A percentile compares a stretch with the other conserved stretches of the same genome.
Evolutionary conservation across 352 stramenopile genomes (phyloP).

Genomic region (Thalassiosira exigua): DNA sequence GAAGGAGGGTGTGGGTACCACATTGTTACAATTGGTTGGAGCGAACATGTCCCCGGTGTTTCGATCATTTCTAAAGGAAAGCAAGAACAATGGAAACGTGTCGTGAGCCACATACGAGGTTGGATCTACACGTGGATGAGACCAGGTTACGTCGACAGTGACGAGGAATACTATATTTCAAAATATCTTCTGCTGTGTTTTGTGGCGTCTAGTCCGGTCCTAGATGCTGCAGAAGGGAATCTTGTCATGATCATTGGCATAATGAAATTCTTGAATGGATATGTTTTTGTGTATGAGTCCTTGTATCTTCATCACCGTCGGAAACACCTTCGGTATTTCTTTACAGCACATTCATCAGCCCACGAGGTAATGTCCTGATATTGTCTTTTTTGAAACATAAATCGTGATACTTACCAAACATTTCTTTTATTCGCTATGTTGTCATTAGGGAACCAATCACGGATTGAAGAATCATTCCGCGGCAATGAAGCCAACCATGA

Average conservation of each 20-base stretch:
- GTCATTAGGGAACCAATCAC: conserved; percentile 13
- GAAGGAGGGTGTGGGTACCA: conserved; percentile 41
- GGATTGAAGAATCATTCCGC: conserved; percentile 8
- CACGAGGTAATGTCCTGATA: no score
- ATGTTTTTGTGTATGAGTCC: conserved; percentile 29
- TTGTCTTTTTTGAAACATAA: no score
- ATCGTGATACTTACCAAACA: no score
- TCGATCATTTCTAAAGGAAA: background rate
- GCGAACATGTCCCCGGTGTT: conserved; percentile 3
- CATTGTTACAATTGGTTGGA: conserved; percentile 31
- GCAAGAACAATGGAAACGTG: background rate
- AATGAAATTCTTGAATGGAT: conserved; percentile 13
- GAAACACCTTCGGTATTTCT: conserved; percentile 11
- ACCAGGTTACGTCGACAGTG: conserved; percentile 7
- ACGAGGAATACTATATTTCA: conserved; percentile 12
- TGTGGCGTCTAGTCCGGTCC: background rate
- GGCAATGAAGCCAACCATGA: conserved; percentile 3
- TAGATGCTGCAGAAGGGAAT: background rate
- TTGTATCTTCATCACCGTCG: conserved; percentile 24
- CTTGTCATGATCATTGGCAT: conserved; percentile 13
- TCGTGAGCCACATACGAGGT: conserved; percentile 27
- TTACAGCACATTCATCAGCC: conserved; percentile 1
- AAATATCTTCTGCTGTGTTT: conserved; percentile 7
- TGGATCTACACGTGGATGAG: conserved; percentile 27
- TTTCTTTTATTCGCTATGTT: no score